Percentiles rank a stretch among this genome's conserved stretches.
Conservation (phyloP, 495 filamentous ascomycete genomes). For the Penicillium pulvis region DNA sequence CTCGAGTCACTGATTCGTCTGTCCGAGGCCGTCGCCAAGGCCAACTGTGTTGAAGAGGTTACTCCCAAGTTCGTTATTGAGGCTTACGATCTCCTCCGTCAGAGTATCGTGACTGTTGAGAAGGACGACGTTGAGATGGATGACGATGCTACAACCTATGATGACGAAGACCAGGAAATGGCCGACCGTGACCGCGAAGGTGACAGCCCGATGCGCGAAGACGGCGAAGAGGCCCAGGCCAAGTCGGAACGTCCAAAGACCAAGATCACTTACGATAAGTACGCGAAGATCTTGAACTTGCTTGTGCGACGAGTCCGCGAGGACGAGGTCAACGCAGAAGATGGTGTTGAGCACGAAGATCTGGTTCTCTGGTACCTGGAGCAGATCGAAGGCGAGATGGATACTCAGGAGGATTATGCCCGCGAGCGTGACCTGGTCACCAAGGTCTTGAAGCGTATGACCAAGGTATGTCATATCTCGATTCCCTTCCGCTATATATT, state of each 20-base stretch:
- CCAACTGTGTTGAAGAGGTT: constrained; percentile 93
- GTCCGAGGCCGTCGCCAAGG: constrained; percentile 94
- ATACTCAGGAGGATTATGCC: constrained; percentile 76
- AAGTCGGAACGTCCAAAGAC: constrained; percentile 62
- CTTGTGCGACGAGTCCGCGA: constrained; percentile 82
- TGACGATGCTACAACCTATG: constrained; percentile 52
- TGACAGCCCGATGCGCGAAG: constrained; percentile 68
- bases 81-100: constrained; percentile 83
- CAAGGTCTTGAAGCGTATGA: constrained; percentile 94
- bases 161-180: constrained; percentile 42
- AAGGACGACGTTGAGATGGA: constrained; percentile 98
- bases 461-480: constrained; percentile 68
- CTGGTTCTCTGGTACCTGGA: constrained; percentile 92
- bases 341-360: constrained; percentile 87
- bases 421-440: constrained; percentile 72
- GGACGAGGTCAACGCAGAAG: constrained; percentile 67
- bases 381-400: constrained; percentile 83
- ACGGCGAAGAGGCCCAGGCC: constrained; percentile 42
- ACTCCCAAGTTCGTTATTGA: constrained; percentile 83
- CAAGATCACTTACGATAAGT: constrained; percentile 95
- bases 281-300: constrained; percentile 83
- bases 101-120: constrained; percentile 96
- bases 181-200: constrained; percentile 61
- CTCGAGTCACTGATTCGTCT: constrained; percentile 93
- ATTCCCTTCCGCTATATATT: constrained; percentile 1